Base-by-base conservation (phyloP, 352 stramenopile species). In the Pseudoperonospora humuli region DNA sequence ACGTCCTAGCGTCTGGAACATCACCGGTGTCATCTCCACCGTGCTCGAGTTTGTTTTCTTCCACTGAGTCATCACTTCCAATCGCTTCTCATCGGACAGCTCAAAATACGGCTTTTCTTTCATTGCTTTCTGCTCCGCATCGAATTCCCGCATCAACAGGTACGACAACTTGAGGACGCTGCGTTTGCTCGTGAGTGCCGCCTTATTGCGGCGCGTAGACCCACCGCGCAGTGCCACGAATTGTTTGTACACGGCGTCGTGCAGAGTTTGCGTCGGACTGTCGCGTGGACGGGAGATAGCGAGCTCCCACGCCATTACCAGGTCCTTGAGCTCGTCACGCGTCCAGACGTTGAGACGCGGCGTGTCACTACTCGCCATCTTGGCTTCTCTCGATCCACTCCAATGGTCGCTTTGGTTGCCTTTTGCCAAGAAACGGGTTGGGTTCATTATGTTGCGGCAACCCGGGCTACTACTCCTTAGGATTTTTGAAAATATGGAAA, bases 121-220 rank as follows among this genome's bases (percentile, higher is more conserved):
- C 7, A 39, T 38, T 3, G n/a, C 5, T 19, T 33, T 56, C 35
- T 70, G 57, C 26, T 43, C 36, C 23, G 7, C 33, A 21, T 70
- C 24, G 21, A 67, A 70, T 15, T 61, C 54, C 2, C 54, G 39
- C 17, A 71, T 35, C 9, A 48, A 63, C 0, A 67, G 29, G 33
- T 59, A 71, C 10, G 61, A 68, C 27, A 66, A 62, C 23, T 64
- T 64, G 15, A 71, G 36, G 10, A 54, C 61, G 17, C 45, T 66
- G 18, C 61, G 49, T 37, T 68, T 67, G 28, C 56, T 66, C 1
- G 54, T 57, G 5, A 71, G 46, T 19, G 61, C 57, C 10, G 56
- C 42, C 39, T 61, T 57, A 26, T 71, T 68, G 13, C 61, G 61
- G 0, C 53, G 45, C n/a, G 57, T 56, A 3, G 49, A 61, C 2